These are phyloP conservation scores for Polychaeton citri DNA, from an alignment of 2,329 filamentous ascomycete genomes.

Conservation along the genomic window DNA sequence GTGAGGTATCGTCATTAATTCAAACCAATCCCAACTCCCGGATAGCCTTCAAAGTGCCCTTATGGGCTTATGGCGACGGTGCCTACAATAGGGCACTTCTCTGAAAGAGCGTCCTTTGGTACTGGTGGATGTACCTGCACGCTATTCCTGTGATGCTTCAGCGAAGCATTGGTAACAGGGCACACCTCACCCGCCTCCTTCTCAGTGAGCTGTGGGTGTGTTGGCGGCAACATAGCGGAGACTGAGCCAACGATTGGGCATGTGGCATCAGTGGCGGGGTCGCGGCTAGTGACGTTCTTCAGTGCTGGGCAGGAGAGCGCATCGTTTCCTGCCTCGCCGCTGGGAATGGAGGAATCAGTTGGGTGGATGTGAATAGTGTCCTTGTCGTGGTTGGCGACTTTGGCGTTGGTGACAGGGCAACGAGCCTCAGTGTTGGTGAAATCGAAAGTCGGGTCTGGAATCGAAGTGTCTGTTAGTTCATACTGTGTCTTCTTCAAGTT, in stretches of 20 bases:
- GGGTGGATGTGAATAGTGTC: constrained; percentile 28
- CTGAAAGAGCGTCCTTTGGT: constrained; percentile 21
- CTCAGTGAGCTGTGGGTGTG: constrained; percentile 27
- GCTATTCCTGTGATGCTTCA: constrained; percentile 31
- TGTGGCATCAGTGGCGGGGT: constrained; percentile 28
- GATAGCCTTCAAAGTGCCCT: too few relatives aligned
- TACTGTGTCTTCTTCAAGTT: too few relatives aligned
- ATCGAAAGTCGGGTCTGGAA: constrained; percentile 14
- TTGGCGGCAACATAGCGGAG: constrained; percentile 25
- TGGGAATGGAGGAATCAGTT: constrained; percentile 12
- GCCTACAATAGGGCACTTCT: constrained; percentile 30
- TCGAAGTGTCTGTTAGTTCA: too few relatives aligned
- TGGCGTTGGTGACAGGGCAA: constrained; percentile 33
- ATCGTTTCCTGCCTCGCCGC: constrained; percentile 7
- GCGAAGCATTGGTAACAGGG: constrained; percentile 30
- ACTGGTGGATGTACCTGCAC: constrained; percentile 28
- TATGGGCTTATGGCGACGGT: not conserved
- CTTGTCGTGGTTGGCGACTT: constrained; percentile 31
- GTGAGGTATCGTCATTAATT: too few relatives aligned
- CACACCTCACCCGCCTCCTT: constrained; percentile 25
- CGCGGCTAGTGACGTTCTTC: constrained; percentile 24
- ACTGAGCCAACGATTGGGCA: constrained; percentile 31
- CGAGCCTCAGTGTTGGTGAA: constrained; percentile 26
- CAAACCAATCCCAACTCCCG: too few relatives aligned
- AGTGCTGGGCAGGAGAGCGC: constrained; percentile 27